Base-by-base conservation (phyloP, 345 rosid species). In the Ceriops decandra region DNA sequence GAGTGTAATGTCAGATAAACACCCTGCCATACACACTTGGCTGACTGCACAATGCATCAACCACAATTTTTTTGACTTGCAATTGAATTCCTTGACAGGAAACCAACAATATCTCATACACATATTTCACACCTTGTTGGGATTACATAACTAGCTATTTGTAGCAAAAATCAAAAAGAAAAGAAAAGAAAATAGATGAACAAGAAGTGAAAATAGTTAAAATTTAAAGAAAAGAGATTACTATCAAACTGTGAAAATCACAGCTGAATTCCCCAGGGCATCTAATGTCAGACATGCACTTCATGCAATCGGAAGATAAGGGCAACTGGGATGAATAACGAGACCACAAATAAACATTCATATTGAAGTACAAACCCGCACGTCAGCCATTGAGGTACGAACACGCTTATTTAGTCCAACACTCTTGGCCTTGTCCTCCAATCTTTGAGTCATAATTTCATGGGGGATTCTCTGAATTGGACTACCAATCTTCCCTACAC, bases 381-480 rank as follows among this genome's bases (percentile, higher is more conserved):
- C 61, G 60, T 86, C 87, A 24, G 90, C 79, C 16, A 79, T 71
- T 46, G 88, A 77, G 28, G 85, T 63, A 62, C 86, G 86, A 68
- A 79, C 80, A 31, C 88, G 76, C 82, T 83, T 86, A 71, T 76
- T 82, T 76, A 77, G 68, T 56, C 72, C 74, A 75, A 66, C 67
- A 79, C 67, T 83, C 83, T 82, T 84, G 59, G 82, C 70, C 76
- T 81, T 76, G 69, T 82, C 88, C 73, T 86, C 86, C 52, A 77
- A 67, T 74, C 85, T 82, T 69, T 74, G 85, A 68, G 79, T 70
- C 69, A 66, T 76, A 36, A 76, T 70, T 49, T 85, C 91, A 16
- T 81, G 49, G 73, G 85, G 46, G 62, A 65, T 84, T 57, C 78
- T 78, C 51, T 77, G 85, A 60, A 78, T 63, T 74, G 81, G 81